Percentiles rank a stretch among this genome's conserved stretches.
phyloP scores from a whole-genome alignment of 768 basidiomycete genomes.

The Pulveroboletus sp. region DNA sequence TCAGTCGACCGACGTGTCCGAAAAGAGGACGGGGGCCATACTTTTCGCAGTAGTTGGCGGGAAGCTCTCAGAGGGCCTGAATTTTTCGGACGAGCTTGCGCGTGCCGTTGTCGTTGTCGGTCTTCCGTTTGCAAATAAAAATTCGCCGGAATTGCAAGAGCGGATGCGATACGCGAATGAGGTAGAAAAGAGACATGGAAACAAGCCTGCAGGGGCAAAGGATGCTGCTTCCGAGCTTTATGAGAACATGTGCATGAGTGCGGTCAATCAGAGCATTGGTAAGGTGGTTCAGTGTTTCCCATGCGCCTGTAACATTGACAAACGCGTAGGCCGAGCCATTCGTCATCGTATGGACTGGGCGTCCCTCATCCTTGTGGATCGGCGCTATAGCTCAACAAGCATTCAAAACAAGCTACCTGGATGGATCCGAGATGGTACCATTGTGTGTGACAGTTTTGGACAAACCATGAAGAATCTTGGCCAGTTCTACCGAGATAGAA shows the following conservation, averaged over 20 bases:
- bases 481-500: slow-evolving; percentile 65
- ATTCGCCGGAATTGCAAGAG: slow-evolving; percentile 88
- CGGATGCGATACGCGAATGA: slow-evolving; percentile 85
- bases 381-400: slow-evolving; percentile 65
- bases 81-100: slow-evolving; percentile 77
- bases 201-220: slow-evolving; percentile 38
- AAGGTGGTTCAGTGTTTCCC: slow-evolving; percentile 17
- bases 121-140: slow-evolving; percentile 89
- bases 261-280: slow-evolving; percentile 98
- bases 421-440: slow-evolving; percentile 76
- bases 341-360: slow-evolving; percentile 93
- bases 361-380: slow-evolving; percentile 82
- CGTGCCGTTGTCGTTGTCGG: slow-evolving; percentile 86
- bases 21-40: slow-evolving; percentile 60
- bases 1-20: slow-evolving; percentile 20
- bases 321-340: slow-evolving; percentile 76
- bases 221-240: slow-evolving; percentile 83
- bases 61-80: slow-evolving; percentile 92
- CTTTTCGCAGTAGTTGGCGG: slow-evolving; percentile 95
- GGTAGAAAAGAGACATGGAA: slow-evolving; percentile 45
- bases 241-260: slow-evolving; percentile 89
- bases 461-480: slow-evolving; percentile 67
- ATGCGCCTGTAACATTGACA: slow-evolving; percentile 1
- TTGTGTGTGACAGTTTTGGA: slow-evolving; percentile 64
- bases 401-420: slow-evolving; percentile 82